phyloP scores from a whole-genome alignment of 768 basidiomycete species.

The Tylopilus sp. region DNA sequence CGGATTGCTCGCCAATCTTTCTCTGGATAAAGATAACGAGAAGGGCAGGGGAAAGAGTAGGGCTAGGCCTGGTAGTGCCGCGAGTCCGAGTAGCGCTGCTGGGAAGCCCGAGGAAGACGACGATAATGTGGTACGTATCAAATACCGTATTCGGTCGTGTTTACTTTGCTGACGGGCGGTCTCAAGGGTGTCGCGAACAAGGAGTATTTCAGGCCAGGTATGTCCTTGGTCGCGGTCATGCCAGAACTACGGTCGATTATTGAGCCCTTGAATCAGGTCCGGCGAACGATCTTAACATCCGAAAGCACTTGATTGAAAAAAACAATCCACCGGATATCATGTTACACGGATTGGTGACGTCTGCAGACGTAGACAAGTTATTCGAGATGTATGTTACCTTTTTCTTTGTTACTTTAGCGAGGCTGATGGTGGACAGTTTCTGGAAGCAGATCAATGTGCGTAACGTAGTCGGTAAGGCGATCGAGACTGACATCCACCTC shows the following conservation, averaged over 20 bases:
- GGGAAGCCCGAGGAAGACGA: slow-evolving; percentile 49
- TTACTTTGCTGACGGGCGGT: slow-evolving; percentile 5
- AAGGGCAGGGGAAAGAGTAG: slow-evolving; percentile 40
- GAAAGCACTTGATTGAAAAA: slow-evolving; percentile 70
- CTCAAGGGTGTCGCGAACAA: slow-evolving; percentile 75
- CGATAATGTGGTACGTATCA: slow-evolving; percentile 53
- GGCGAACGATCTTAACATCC: slow-evolving; percentile 64
- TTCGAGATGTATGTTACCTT: slow-evolving; percentile 66
- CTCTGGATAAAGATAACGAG: slow-evolving; percentile 52
- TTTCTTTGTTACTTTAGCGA: background rate
- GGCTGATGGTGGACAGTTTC: slow-evolving; percentile 45
- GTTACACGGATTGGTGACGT: slow-evolving; percentile 73
- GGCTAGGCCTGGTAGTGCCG: slow-evolving; percentile 27
- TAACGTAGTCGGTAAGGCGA: background rate
- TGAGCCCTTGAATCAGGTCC: slow-evolving; percentile 30
- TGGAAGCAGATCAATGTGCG: slow-evolving; percentile 67
- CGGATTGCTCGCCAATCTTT: slow-evolving; percentile 70
- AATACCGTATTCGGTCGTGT: background rate
- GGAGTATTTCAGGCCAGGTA: slow-evolving; percentile 77
- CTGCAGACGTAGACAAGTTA: slow-evolving; percentile 77
- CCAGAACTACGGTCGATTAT: background rate
- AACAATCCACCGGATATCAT: slow-evolving; percentile 81
- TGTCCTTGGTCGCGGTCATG: background rate
- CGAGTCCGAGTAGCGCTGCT: slow-evolving; percentile 2
- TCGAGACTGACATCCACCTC: background rate